Evolutionary conservation across 164 flowering plant species (phyloP), one percentile per base, ranked within the genome.

Genomic region (Macadamia integrifolia): DNA sequence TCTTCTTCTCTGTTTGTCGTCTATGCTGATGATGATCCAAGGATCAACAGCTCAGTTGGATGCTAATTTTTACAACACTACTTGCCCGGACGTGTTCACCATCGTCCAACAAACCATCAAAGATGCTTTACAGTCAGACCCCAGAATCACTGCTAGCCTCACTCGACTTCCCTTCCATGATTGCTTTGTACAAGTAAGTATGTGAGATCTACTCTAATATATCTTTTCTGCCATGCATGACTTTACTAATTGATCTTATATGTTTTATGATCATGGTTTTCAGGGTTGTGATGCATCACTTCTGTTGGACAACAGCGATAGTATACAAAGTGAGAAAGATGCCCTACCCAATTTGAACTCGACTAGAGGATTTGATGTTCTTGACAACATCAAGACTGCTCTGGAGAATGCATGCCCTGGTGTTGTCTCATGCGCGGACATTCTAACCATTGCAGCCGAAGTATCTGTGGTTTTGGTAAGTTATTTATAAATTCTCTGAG

Each of bases 61-160:
- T 53, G 58, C 85, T 0, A 76, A 77, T 0, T 87, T 84, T 62
- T 87, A 89, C 62, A 31, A 65, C 2, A 68, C 2, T 9, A 75
- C 88, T 0, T 89, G 95, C 75, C 83, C 92, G 0, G 80, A 83
- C 57, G 85, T 80, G 52, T 70, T 83, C 0, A 68, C 46, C 75
- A 75, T 82, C 32, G 84, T 85, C 0, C 66, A 69, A 0, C 61
- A 50, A 0, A 75, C 78, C 3, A 29, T 89, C 8, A 60, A 65
- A 23, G 72, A 79, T 14, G 84, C 86, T 66, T 53, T 69, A 7
- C 73, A 58, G 18, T 63, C 74, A 0, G 90, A 86, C 5, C 3
- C 5, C 3, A 2, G 40, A 35, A 35, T 35, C 5, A 5, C 3
- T 35, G 40, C 40, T 35, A 35, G 40, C 40, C 40, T 35, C 40